phyloP scores from a whole-genome alignment of 2,329 filamentous ascomycete species.

The Cordyceps cateniannulata region DNA sequence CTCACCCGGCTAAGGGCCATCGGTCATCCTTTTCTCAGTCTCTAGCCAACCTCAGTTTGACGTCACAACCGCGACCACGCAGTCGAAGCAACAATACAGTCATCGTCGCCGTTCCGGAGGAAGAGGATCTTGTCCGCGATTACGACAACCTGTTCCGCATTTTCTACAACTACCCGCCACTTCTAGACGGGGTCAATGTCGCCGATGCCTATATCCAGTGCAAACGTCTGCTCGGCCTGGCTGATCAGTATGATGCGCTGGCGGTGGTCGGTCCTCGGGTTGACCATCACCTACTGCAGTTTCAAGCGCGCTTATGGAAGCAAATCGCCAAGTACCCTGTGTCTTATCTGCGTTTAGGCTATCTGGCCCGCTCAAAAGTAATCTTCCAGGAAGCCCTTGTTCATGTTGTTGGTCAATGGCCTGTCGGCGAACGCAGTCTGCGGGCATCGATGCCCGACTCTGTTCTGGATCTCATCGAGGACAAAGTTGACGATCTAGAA shows the following conservation, averaged over 20 bases:
- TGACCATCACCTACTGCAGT: conserved; percentile 89
- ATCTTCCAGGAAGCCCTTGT: conserved; percentile 85
- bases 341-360: conserved; percentile 84
- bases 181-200: conserved; percentile 80
- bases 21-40: conserved; percentile 67
- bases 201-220: conserved; percentile 90
- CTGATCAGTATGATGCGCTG: conserved; percentile 92
- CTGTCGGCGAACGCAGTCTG: conserved; percentile 69
- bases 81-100: conserved; percentile 19
- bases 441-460: conserved; percentile 64
- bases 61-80: conserved; percentile 35
- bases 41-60: conserved; percentile 67
- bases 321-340: conserved; percentile 96
- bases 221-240: conserved; percentile 79
- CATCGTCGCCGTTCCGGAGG: conserved; percentile 46
- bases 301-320: conserved; percentile 86
- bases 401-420: conserved; percentile 94
- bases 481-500: conserved; percentile 88
- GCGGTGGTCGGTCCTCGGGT: conserved; percentile 81
- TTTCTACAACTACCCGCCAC: conserved; percentile 87
- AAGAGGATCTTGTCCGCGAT: conserved; percentile 76
- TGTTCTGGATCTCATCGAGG: conserved; percentile 85
- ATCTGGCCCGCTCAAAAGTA: conserved; percentile 73
- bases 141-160: conserved; percentile 95
- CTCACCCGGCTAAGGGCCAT: conserved; percentile 10